Conservation (phyloP, 2,329 filamentous ascomycete genomes). For the Fusarium mundagurra region DNA sequence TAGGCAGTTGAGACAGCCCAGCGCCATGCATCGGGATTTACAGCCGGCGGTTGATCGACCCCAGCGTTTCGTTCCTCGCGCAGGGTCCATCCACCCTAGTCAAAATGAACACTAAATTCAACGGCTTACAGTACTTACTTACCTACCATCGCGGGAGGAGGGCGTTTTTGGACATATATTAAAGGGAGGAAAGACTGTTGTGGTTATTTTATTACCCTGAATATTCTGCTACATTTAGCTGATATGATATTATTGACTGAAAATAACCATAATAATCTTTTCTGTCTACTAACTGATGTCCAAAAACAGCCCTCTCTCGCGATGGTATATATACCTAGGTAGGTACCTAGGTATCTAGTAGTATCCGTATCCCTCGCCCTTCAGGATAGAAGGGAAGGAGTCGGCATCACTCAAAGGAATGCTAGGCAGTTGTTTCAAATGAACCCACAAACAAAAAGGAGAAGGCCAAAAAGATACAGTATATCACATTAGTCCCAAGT, state of each 20-base stretch:
- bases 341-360: too few species aligned
- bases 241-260: too few species aligned
- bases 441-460: not conserved
- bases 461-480: not conserved
- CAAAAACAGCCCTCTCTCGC: too few species aligned
- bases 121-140: constrained; percentile 6
- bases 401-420: not conserved
- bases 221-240: too few species aligned
- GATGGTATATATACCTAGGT: too few species aligned
- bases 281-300: too few species aligned
- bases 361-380: not conserved
- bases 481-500: not conserved
- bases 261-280: too few species aligned
- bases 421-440: not conserved
- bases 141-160: too few species aligned
- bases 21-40: constrained; percentile 26
- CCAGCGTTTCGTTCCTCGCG: constrained; percentile 10
- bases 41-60: constrained; percentile 27
- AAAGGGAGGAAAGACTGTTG: too few species aligned
- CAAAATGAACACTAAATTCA: constrained; percentile 2
- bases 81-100: constrained; percentile 33
- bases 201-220: too few species aligned
- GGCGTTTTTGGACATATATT: too few species aligned
- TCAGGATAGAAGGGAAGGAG: not conserved
- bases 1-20: constrained; percentile 9